Evolutionary conservation across 2,329 filamentous ascomycete genomes (phyloP), one percentile per base, ranked within the genome.

Genomic region (Sclerotinia nivalis): DNA sequence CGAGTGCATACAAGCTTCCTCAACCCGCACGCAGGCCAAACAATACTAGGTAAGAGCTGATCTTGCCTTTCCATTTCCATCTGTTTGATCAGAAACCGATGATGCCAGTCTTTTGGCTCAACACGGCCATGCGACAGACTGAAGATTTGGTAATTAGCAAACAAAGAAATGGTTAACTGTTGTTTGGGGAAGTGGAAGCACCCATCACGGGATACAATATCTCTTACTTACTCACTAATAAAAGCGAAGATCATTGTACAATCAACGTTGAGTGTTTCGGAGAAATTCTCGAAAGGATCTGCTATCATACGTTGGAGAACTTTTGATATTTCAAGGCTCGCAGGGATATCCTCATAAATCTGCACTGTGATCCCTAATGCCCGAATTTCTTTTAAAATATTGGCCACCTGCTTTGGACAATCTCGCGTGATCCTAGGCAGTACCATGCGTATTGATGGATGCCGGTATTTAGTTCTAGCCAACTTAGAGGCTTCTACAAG

Each of bases 231-330:
- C 74, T 92, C 90, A 4, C 88, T 91, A 3, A 89, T 86, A 25
- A 91, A 81, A 5, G 89, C 89, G 8, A 92, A 84, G 1, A 92
- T 83, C 68, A 92, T 84, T 0, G 90, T 92, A 76, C 85, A 87
- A 76, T 88, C 86, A 68, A 88, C 82, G 73, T 88, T 88, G 25
- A 88, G 75, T 0, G 79, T 82, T 2, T 80, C 72, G 1, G 83
- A 81, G 43, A 84, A 78, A 7, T 74, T 73, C 4, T 79, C 75
- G 9, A 79, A 81, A 10, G 77, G 77, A 71, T 83, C 79, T 45
- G 80, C 75, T 31, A 81, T 77, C 54, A 84, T 80, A 77, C 49
- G 69, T 22, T 69, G 34, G 13, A 78, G 59, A 50, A 75, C 75
- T 56, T 74, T 71, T 54, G 71, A 67, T 18, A 77, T 55, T 7